Conservation (phyloP, 192 early-diverging fungal genomes). For the Mortierella antarctica region DNA sequence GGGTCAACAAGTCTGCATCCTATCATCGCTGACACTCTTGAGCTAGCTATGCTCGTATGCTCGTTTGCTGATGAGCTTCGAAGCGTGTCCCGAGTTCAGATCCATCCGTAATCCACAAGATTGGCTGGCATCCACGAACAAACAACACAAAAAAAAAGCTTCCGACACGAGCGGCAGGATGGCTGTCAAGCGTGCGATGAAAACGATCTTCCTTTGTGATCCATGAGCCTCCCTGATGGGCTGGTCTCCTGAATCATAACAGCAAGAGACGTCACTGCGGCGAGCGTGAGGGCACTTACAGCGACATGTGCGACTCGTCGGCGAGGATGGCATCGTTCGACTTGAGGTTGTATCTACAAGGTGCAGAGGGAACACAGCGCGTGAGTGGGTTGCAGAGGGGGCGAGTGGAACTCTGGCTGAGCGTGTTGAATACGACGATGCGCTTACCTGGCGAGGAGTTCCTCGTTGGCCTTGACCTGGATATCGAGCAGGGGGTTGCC, state of each 20-base stretch:
- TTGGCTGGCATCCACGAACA: too few relatives aligned
- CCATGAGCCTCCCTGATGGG: too few relatives aligned
- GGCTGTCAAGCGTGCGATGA: too few relatives aligned
- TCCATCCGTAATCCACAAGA: too few relatives aligned
- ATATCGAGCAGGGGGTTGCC: slow-evolving; percentile 99
- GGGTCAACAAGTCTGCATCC: background rate
- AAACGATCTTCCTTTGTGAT: too few relatives aligned
- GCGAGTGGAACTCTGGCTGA: background rate
- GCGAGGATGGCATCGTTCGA: slow-evolving; percentile 97
- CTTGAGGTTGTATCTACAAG: slow-evolving; percentile 76
- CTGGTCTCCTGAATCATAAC: too few relatives aligned
- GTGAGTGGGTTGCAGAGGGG: too few relatives aligned
- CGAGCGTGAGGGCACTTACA: slow-evolving; percentile 61
- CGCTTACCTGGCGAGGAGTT: slow-evolving; percentile 81
- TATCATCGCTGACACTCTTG: background rate
- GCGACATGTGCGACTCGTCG: slow-evolving; percentile 84
- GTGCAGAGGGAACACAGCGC: background rate
- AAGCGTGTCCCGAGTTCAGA: too few relatives aligned
- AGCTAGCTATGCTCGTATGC: too few relatives aligned
- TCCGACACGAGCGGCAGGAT: too few relatives aligned
- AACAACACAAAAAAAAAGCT: too few relatives aligned
- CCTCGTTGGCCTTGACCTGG: slow-evolving; percentile 79
- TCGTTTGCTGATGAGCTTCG: background rate
- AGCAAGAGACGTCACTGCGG: background rate
- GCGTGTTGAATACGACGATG: background rate